Evolutionary conservation across 352 stramenopile species (phyloP).

Genomic region (Paralagenidium karlingii): DNA sequence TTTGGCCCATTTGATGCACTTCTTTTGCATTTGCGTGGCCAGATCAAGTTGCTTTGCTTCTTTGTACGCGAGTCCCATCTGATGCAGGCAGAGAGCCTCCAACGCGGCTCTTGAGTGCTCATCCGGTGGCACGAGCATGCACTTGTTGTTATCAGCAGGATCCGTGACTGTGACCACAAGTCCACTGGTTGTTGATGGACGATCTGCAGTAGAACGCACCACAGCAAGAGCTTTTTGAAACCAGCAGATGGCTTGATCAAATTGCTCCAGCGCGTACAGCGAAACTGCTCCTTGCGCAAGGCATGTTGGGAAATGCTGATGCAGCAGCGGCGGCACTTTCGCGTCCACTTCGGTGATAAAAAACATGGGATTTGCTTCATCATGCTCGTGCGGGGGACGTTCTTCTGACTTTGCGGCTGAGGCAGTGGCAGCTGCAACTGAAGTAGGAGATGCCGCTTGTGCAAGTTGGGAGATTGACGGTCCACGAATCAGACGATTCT

Average conservation of each 20-base stretch:
- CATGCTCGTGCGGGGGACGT: neutral
- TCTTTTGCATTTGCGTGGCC: constrained; percentile 31
- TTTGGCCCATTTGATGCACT: constrained; percentile 31
- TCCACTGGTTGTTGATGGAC: too few relatives aligned
- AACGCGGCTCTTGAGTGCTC: constrained; percentile 6
- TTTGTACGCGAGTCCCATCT: constrained; percentile 51
- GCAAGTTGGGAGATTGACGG: neutral
- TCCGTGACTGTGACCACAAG: too few relatives aligned
- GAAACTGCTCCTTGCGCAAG: constrained; percentile 31
- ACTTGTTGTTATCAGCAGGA: too few relatives aligned
- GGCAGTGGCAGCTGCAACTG: neutral
- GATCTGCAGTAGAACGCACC: too few relatives aligned
- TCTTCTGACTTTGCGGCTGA: neutral
- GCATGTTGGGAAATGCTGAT: constrained; percentile 16
- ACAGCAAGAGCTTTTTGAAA: constrained; percentile 28
- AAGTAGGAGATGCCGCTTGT: neutral
- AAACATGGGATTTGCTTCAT: constrained; percentile 6
- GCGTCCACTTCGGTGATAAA: constrained; percentile 69
- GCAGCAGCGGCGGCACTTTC: constrained; percentile 10
- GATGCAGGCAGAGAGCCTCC: constrained; percentile 36
- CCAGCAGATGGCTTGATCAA: constrained; percentile 13
- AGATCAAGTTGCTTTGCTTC: constrained; percentile 27
- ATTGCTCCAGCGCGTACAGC: constrained; percentile 31
- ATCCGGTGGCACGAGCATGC: constrained; percentile 2
- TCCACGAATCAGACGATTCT: neutral